Base-by-base conservation (phyloP, 495 filamentous ascomycete species). In the Trichoderma erinaceum region DNA sequence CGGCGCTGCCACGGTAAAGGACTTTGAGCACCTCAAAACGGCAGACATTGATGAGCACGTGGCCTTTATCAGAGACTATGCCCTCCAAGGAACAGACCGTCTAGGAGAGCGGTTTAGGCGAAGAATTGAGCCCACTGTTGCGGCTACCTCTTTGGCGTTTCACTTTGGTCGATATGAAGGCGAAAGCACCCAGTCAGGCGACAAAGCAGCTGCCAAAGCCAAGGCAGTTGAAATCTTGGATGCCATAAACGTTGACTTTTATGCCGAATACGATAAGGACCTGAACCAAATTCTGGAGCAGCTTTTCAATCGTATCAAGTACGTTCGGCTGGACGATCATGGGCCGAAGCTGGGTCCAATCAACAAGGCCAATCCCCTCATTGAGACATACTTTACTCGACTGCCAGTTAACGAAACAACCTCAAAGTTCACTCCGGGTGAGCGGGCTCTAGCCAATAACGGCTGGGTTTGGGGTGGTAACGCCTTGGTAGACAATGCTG, bases 381-480 rank as follows among this genome's bases (percentile, higher is more conserved):
- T 97, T 68, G 96, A 99, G 78, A 82, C 91, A 0, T 98, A 98
- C 79, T 99, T 99, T 79, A 97, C 94, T 6, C 88, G 96, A 18
- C 85, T 99, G 27, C 92, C 95, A 2, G 74, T 83, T 41, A 97
- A 97, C 69, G 86, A 90, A 7, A 83, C 82, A 38, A 97, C 96
- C 0, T 84, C 85, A 69, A 89, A 91, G 75, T 88, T 97, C 73
- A 87, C 87, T 56, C 81, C 86, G 2, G 90, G 90, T 68, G 87
- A 90, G 63, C 79, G 98, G 43, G 91, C 92, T 4, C 78, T 99
- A 21, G 93, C 89, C 41, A 97, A 97, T 78, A 99, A 99, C 74
- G 96, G 96, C 68, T 99, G 96, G 96, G 92, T 98, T 23, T 99
- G 96, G 96, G 92, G 91, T 70, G 93, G 95, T 16, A 92, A 97